phyloP scores from a whole-genome alignment of 2,329 filamentous ascomycete species.

The Botrytis medusae region DNA sequence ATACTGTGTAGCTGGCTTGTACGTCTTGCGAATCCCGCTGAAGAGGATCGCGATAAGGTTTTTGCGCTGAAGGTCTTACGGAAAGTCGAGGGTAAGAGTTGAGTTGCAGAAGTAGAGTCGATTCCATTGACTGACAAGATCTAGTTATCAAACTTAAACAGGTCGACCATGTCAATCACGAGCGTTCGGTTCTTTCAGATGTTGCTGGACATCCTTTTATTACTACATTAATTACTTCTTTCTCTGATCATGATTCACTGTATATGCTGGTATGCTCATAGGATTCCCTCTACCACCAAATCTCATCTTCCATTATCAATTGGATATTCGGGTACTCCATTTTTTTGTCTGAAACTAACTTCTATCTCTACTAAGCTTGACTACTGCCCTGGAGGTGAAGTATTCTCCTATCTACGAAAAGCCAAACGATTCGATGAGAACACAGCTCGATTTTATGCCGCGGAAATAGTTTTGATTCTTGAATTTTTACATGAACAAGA shows the following conservation, averaged over 20 bases:
- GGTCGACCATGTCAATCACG: slow-evolving; percentile 82
- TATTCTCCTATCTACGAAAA: slow-evolving; percentile 79
- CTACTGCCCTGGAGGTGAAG: slow-evolving; percentile 80
- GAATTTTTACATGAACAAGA: slow-evolving; percentile 79
- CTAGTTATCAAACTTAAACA: slow-evolving; percentile 79
- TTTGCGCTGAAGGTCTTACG: slow-evolving; percentile 80
- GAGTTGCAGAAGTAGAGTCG: background rate
- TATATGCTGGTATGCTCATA: slow-evolving; percentile 65
- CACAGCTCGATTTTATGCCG: slow-evolving; percentile 77
- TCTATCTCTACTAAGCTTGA: slow-evolving; percentile 52
- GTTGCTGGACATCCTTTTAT: slow-evolving; percentile 83
- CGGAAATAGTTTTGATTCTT: slow-evolving; percentile 79
- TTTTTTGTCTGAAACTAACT: background rate
- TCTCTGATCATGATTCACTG: slow-evolving; percentile 74
- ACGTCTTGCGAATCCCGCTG: slow-evolving; percentile 55
- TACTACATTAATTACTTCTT: slow-evolving; percentile 74
- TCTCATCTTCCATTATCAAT: background rate
- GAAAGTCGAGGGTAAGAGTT: slow-evolving; percentile 53
- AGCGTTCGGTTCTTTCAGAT: slow-evolving; percentile 74
- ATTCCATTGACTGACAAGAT: slow-evolving; percentile 4
- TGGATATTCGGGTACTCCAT: background rate
- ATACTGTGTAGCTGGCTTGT: slow-evolving; percentile 58
- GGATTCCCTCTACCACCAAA: slow-evolving; percentile 23
- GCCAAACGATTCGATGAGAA: slow-evolving; percentile 76
- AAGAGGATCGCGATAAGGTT: slow-evolving; percentile 62